Evolutionary conservation across 805 yeast species (phyloP).

Genomic region (Cyberlindnera mrakii): DNA sequence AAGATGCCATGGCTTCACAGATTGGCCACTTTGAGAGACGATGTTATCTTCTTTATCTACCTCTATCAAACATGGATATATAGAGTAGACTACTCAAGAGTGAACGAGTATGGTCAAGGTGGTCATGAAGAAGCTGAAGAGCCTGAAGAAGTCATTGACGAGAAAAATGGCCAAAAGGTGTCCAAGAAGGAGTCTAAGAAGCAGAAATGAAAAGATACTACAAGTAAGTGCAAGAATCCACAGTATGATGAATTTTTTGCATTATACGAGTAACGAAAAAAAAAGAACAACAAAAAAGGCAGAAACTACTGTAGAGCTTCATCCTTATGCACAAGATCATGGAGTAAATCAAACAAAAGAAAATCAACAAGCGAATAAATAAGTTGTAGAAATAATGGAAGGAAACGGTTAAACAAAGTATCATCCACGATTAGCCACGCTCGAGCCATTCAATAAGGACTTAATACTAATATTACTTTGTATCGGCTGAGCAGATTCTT

Average conservation of each 20-base stretch:
- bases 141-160: constrained; percentile 3
- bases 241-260: no score
- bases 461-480: constrained; percentile 15
- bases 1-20: constrained; percentile 38
- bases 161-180: constrained; percentile 2
- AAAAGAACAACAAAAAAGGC: no score
- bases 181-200: constrained; percentile 4
- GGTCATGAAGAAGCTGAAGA: constrained; percentile 22
- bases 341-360: no score
- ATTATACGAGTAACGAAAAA: no score
- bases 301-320: no score
- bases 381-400: no score
- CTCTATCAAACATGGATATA: constrained; percentile 35
- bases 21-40: constrained; percentile 35
- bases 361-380: no score
- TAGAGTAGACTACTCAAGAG: constrained; percentile 32
- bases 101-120: constrained; percentile 31
- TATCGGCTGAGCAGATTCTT: constrained; percentile 4
- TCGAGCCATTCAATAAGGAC: constrained; percentile 14
- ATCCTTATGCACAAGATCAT: no score
- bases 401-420: no score
- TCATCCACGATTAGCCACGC: no score
- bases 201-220: constrained; percentile 1
- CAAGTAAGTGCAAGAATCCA: not conserved
- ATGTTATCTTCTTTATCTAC: constrained; percentile 34